Base-by-base conservation (phyloP, 2,329 filamentous ascomycete genomes). In the Phialophora tarda region DNA sequence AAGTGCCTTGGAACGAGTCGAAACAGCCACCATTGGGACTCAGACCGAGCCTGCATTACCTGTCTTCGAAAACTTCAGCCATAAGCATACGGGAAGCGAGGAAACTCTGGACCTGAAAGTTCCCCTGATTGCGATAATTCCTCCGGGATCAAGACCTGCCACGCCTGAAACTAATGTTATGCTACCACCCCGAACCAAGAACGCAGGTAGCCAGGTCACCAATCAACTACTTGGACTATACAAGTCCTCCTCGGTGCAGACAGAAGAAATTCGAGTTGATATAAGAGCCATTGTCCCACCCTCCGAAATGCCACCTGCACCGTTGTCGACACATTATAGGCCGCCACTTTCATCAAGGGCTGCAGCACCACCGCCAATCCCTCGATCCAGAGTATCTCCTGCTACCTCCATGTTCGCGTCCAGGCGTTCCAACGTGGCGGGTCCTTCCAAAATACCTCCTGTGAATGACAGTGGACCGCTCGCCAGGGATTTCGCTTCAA, bases 111-210 rank as follows among this genome's bases (percentile, higher is more conserved):
- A 64, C 79, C 81, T 71, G 78, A 87, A 83, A 4, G 90, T 97
- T 68, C 94, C 94, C 0, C 91, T 89, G 73, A 99, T 99, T 75
- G 91, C 92, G 63, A 92, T 99, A 59, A 91, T 96, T 72, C 95
- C 95, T 34, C 94, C 95, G 0, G 88, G 85, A 2, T 96, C 92
- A 63, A 87, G 91, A 56, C 93, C 94, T n/a, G 83, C 89, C 4
- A 93, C 92, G 1, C 92, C 92, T 1, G 86, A 85, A 56, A 66
- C 64, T 58, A 67, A 62, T 60, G 84, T 88, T 5, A 86, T 96
- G 62, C 88, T 96, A 32, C 93, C 93, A 62, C 88, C 93, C 64
- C 88, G 88, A 68, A 89, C 87, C 6, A 97, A 93, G 77, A 92
- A 92, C 77, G 88, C 90, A 69, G 89, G 88, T 21, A 94, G 90